A percentile compares a stretch with the other conserved stretches of the same genome.
phyloP scores from a whole-genome alignment of 2,329 filamentous ascomycete genomes.

The Triangularia setosa region DNA sequence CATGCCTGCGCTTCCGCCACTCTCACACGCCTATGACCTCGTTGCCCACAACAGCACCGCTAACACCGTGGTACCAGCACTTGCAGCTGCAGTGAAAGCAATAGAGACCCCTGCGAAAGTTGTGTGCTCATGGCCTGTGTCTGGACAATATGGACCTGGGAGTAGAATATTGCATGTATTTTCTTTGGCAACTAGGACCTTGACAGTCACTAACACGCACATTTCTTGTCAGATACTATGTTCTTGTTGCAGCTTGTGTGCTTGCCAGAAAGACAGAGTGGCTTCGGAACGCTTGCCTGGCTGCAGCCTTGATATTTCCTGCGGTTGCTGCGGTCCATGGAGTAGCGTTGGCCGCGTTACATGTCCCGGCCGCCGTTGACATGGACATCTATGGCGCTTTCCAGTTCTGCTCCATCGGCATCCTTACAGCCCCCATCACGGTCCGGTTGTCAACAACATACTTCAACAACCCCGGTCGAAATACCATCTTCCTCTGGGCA shows the following conservation, averaged over 20 bases:
- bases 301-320: conserved; percentile 59
- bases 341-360: conserved; percentile 56
- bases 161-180: conserved; percentile 46
- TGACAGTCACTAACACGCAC: not conserved
- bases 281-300: conserved; percentile 60
- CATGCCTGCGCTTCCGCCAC: conserved; percentile 16
- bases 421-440: conserved; percentile 60
- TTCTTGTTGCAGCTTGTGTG: conserved; percentile 59
- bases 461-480: conserved; percentile 59
- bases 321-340: conserved; percentile 61
- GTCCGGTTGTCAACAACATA: conserved; percentile 60
- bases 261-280: conserved; percentile 59
- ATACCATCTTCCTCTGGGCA: conserved; percentile 65
- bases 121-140: conserved; percentile 54
- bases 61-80: not conserved
- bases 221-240: conserved; percentile 50
- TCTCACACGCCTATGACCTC: not conserved
- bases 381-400: conserved; percentile 68
- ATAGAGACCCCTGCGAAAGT: conserved; percentile 35
- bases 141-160: conserved; percentile 54
- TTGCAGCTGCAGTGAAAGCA: not conserved
- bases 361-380: conserved; percentile 61
- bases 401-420: conserved; percentile 63
- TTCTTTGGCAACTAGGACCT: not conserved
- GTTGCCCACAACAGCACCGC: conserved; percentile 5